These are phyloP conservation scores for Thielaviopsis populi DNA, from an alignment of 2,329 filamentous ascomycete genomes.

Conservation along the genomic window DNA sequence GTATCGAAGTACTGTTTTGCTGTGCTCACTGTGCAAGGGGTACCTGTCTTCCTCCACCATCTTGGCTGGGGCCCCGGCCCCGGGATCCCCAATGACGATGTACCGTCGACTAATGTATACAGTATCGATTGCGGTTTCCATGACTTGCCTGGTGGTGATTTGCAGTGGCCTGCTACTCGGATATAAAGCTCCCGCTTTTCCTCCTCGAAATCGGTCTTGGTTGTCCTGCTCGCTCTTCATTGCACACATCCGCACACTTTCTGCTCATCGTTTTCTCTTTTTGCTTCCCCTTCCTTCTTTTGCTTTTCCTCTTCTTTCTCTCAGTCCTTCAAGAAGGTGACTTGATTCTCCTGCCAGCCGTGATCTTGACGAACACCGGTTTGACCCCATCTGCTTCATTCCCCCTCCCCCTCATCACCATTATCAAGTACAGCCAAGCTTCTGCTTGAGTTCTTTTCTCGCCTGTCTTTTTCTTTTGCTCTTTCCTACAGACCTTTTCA, in stretches of 20 bases:
- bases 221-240: neutral
- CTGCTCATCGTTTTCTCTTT: neutral
- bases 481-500: neutral
- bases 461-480: neutral
- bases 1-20: neutral
- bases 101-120: slow-evolving; percentile 1
- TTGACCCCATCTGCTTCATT: neutral
- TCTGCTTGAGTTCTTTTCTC: neutral
- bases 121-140: neutral
- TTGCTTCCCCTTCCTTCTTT: neutral
- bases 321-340: neutral
- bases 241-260: neutral
- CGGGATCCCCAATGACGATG: neutral
- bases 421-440: neutral
- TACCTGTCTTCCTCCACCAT: neutral
- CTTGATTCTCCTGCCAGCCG: neutral
- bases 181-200: slow-evolving; percentile 8
- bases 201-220: neutral
- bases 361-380: neutral
- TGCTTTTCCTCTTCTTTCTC: neutral
- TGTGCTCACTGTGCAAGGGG: neutral
- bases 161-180: neutral
- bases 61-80: neutral
- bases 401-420: neutral
- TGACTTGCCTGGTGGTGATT: neutral